Percentiles rank a stretch among this genome's conserved stretches.
These are phyloP conservation scores for Penicillium cataractarum DNA, from an alignment of 495 filamentous ascomycete species.

Conservation along the genomic window DNA sequence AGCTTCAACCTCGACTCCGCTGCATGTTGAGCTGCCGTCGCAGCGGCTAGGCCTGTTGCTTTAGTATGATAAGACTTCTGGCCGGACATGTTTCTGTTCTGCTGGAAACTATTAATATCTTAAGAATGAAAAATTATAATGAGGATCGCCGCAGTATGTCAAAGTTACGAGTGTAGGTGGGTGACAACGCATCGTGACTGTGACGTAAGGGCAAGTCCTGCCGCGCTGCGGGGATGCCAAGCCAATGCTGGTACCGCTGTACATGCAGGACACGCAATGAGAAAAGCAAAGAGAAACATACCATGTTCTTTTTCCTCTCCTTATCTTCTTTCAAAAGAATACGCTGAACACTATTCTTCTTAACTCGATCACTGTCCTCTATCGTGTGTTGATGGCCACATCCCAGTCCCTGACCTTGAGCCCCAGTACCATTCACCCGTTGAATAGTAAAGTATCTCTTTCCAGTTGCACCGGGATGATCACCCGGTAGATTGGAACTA, in stretches of 20 bases:
- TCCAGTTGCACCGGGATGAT: constrained; percentile 51
- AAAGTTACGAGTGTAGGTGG: background rate
- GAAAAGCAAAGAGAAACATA: constrained; percentile 42
- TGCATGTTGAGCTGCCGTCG: constrained; percentile 73
- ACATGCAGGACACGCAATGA: constrained; percentile 9
- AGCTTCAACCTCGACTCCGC: constrained; percentile 76
- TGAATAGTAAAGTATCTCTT: constrained; percentile 72
- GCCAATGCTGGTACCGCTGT: constrained; percentile 10
- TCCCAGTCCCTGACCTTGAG: constrained; percentile 65
- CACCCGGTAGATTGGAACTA: constrained; percentile 36
- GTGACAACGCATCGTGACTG: constrained; percentile 10
- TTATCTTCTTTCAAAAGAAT: constrained; percentile 67
- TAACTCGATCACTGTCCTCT: constrained; percentile 80
- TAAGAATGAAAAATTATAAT: background rate
- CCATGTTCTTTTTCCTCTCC: constrained; percentile 67
- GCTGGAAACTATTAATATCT: constrained; percentile 13
- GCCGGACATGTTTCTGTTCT: constrained; percentile 50
- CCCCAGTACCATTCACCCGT: constrained; percentile 76
- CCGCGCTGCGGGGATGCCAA: constrained; percentile 32
- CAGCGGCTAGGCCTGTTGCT: constrained; percentile 74
- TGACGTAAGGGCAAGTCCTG: constrained; percentile 31
- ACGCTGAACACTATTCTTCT: constrained; percentile 80
- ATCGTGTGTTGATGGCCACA: constrained; percentile 75
- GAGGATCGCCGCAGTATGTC: no score
- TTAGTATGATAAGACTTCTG: constrained; percentile 85